Evolutionary conservation across 2,329 filamentous ascomycete species (phyloP), one percentile per base, ranked within the genome.

Genomic region (Ophiosphaerella herpotricha): DNA sequence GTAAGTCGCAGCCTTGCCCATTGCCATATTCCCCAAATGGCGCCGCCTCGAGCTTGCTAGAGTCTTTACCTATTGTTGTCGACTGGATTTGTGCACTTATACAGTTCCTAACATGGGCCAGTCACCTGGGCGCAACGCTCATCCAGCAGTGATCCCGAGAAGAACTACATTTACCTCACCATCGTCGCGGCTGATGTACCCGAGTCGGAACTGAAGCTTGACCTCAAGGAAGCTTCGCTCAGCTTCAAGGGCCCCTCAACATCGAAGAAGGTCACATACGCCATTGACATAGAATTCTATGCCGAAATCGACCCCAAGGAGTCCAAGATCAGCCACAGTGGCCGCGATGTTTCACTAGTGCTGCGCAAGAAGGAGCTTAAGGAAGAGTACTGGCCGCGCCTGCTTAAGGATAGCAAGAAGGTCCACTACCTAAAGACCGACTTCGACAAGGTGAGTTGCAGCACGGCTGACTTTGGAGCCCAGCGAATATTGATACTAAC

Each of bases 121-220:
- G 94, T 99, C 67, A 89, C 91, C 77, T 99, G 94, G 94, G 93
- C 94, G 61, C 94, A 99, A 82, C 92, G 94, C 82, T 97, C 93
- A 39, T 94, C 87, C 71, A 80, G 77, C 65, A 80, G 81, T 63
- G 92, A 97, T 47, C 74, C 89, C 48, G 83, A 87, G 74, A 95
- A 92, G 82, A 99, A 99, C 84, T 90, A 91, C 80, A 80, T 99
- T 82, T 96, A 91, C 81, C 84, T 99, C 63, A 95, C 90, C 72
- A 90, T 99, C 78, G 84, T 85, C 67, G 91, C 92, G 43, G 85
- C 92, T 64, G 94, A 99, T 74, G 88, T 97, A 38, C 80, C 89
- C 64, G 80, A 85, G 67, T 80, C 83, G 39, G 86, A 87, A 68
- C 79, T 95, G 63, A 89, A 91, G 80, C 85, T 97, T 62, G 88